Evolutionary conservation across 2,329 filamentous ascomycete species (phyloP).

Genomic region (Aspergillus ochraceus): DNA sequence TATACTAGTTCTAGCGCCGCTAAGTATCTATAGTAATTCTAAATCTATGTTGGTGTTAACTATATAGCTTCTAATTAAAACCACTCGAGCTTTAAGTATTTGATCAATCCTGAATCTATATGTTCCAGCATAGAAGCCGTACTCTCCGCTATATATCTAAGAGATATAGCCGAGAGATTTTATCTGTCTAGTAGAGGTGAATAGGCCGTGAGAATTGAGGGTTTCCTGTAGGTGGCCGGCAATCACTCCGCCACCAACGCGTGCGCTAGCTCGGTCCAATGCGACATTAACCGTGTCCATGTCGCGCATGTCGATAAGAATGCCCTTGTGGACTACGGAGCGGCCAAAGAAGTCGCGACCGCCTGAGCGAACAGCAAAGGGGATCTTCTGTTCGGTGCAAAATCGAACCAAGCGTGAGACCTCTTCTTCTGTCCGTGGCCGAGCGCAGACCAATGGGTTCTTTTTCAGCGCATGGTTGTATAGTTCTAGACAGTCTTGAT

Average conservation of each 20-base stretch:
- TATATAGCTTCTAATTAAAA: not conserved
- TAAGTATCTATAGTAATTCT: not conserved
- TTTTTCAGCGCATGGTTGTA: not conserved
- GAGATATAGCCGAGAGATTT: not conserved
- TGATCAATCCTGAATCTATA: not conserved
- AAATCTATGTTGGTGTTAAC: not conserved
- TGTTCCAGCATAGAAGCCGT: not conserved
- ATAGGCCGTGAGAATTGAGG: not conserved
- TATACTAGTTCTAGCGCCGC: not conserved
- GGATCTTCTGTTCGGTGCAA: not conserved
- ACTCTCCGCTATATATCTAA: not conserved
- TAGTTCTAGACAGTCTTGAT: not conserved
- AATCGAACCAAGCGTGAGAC: not conserved
- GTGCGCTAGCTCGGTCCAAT: not conserved
- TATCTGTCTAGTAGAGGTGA: not conserved
- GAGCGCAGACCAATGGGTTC: not conserved
- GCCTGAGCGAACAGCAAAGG: constrained; percentile 17
- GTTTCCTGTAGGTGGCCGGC: not conserved
- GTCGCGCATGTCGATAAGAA: constrained; percentile 17
- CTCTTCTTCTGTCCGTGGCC: not conserved
- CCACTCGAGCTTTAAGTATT: not conserved
- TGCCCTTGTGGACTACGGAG: constrained; percentile 2
- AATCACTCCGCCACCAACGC: not conserved
- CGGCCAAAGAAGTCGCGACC: constrained; percentile 22
- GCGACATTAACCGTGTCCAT: constrained; percentile 12